phyloP scores from a whole-genome alignment of 768 basidiomycete species.

The Kwoniella bestiolae region DNA sequence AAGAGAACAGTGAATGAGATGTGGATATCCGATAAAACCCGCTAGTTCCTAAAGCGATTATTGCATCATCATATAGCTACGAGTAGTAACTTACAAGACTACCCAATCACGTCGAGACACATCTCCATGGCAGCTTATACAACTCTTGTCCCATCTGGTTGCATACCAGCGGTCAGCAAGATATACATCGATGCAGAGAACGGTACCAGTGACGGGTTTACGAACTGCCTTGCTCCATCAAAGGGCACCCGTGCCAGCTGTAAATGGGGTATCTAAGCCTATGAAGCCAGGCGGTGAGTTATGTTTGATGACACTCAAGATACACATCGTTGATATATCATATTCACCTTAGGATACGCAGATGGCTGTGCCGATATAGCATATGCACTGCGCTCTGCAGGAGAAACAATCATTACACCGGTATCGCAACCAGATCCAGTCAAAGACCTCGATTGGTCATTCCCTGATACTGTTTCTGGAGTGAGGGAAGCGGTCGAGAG shows the following conservation, averaged over 20 bases:
- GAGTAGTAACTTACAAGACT: too few relatives aligned
- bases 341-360: conserved; percentile 35
- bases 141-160: not conserved
- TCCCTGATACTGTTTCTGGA: conserved; percentile 46
- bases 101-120: too few relatives aligned
- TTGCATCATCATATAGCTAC: too few relatives aligned
- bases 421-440: conserved; percentile 13
- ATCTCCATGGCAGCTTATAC: too few relatives aligned
- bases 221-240: conserved; percentile 35
- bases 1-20: too few relatives aligned
- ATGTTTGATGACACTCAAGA: not conserved
- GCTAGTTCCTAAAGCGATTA: too few relatives aligned
- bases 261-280: conserved; percentile 51
- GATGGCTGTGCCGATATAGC: conserved; percentile 50
- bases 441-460: conserved; percentile 41
- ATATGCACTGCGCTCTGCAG: conserved; percentile 27
- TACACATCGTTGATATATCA: not conserved
- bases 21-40: too few relatives aligned
- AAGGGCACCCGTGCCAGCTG: conserved; percentile 32
- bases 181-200: conserved; percentile 4
- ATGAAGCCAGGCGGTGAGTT: conserved; percentile 47
- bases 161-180: not conserved
- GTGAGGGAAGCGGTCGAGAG: conserved; percentile 37
- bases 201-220: conserved; percentile 6
- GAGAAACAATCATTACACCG: conserved; percentile 37